phyloP scores from a whole-genome alignment of 805 yeast species.

The Hanseniaspora opuntiae region DNA sequence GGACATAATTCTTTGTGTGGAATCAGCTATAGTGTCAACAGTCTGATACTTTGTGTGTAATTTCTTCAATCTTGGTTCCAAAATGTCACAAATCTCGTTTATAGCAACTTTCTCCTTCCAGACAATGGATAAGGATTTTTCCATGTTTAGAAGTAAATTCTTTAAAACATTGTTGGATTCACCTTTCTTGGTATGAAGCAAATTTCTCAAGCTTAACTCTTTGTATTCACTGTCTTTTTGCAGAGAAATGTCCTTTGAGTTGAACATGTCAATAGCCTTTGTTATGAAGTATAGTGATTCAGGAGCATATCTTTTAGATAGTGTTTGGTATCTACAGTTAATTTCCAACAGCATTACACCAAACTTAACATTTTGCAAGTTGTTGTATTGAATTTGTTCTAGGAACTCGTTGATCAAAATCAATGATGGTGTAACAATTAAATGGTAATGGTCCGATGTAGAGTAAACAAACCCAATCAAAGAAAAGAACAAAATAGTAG shows the following conservation, averaged over 20 bases:
- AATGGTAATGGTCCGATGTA: slow-evolving; percentile 89
- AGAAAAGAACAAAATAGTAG: slow-evolving; percentile 54
- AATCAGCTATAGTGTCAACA: slow-evolving; percentile 28
- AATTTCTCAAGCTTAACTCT: not conserved
- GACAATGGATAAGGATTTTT: slow-evolving; percentile 18
- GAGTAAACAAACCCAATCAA: slow-evolving; percentile 71
- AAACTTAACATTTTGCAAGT: slow-evolving; percentile 34
- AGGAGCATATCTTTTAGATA: slow-evolving; percentile 71
- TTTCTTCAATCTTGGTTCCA: slow-evolving; percentile 28
- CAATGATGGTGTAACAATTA: slow-evolving; percentile 72
- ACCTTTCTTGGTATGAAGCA: not conserved
- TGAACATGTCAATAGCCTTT: slow-evolving; percentile 33
- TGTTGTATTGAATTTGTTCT: slow-evolving; percentile 34
- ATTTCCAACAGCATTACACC: slow-evolving; percentile 58
- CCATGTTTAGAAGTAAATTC: slow-evolving; percentile 21
- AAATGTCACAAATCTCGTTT: slow-evolving; percentile 42
- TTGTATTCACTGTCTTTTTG: slow-evolving; percentile 9
- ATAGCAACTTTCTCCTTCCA: slow-evolving; percentile 57
- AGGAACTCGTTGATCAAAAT: slow-evolving; percentile 61
- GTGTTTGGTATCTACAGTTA: slow-evolving; percentile 57
- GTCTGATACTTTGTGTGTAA: slow-evolving; percentile 25
- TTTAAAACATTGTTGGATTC: slow-evolving; percentile 15
- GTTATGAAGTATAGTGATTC: slow-evolving; percentile 54
- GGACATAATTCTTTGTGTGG: slow-evolving; percentile 37
- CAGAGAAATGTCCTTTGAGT: slow-evolving; percentile 28